Percentiles rank a stretch among this genome's conserved stretches.
Evolutionary conservation across 441 rosid species (phyloP).

Genomic region (Omphalea diandra): DNA sequence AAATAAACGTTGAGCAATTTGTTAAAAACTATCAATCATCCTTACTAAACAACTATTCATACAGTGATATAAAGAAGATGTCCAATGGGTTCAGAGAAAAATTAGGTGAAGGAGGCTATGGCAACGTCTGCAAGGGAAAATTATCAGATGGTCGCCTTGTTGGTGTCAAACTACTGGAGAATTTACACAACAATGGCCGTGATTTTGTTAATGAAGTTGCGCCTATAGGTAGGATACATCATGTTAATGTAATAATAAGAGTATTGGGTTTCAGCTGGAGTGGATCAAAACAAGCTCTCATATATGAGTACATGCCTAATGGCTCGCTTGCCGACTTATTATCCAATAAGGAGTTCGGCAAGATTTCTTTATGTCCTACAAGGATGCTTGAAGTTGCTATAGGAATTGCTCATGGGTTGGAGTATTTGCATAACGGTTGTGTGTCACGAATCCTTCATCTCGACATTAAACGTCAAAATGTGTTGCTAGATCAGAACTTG

Average conservation of each 20-base stretch:
- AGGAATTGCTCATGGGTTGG: conserved; percentile 29
- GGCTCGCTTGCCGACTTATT: conserved; percentile 34
- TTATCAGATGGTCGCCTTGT: conserved; percentile 28
- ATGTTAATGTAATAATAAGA: conserved; percentile 36
- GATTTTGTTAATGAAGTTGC: conserved; percentile 44
- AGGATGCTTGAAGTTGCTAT: conserved; percentile 16
- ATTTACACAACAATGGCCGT: conserved; percentile 7
- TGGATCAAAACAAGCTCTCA: conserved; percentile 34
- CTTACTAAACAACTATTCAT: conserved; percentile 27
- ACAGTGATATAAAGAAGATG: conserved; percentile 42
- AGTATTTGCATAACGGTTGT: conserved; percentile 22
- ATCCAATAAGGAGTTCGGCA: conserved; percentile 10
- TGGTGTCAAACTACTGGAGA: conserved; percentile 36
- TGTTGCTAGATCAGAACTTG: conserved; percentile 17
- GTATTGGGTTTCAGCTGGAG: conserved; percentile 43
- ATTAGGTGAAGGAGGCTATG: conserved; percentile 42
- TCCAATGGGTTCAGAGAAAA: conserved; percentile 33
- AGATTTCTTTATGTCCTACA: conserved; percentile 6
- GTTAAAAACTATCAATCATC: conserved; percentile 31
- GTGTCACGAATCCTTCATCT: conserved; percentile 16
- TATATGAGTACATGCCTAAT: conserved; percentile 47
- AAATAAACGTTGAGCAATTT: conserved; percentile 22
- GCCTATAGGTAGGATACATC: conserved; percentile 41
- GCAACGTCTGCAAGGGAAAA: conserved; percentile 37
- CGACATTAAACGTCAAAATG: conserved; percentile 24